Percentiles rank a stretch among this genome's conserved stretches.
These are phyloP conservation scores for Dentipellis sp. DNA, from an alignment of 768 basidiomycete species.

Conservation along the genomic window DNA sequence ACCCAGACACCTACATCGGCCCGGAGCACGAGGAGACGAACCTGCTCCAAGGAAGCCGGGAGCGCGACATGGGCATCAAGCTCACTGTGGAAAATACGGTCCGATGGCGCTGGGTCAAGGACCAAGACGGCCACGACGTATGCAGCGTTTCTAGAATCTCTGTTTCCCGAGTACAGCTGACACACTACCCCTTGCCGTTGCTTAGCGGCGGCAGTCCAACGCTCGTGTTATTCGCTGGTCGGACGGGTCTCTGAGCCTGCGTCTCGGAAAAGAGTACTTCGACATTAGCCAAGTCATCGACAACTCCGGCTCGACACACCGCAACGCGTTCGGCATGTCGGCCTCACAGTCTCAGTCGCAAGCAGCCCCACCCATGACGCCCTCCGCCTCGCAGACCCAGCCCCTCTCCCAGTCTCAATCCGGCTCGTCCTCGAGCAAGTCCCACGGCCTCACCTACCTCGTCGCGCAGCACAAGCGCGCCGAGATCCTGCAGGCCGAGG, in stretches of 20 bases:
- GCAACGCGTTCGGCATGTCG: conserved; percentile 45
- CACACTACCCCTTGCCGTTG: background rate
- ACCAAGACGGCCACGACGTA: conserved; percentile 66
- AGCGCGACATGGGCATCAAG: conserved; percentile 76
- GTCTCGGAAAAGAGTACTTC: conserved; percentile 89
- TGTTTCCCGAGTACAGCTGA: background rate
- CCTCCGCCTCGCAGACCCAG: conserved; percentile 29
- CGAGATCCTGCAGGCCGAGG: conserved; percentile 80
- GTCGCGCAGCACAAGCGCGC: conserved; percentile 84
- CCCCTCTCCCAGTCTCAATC: conserved; percentile 22
- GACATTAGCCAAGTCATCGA: conserved; percentile 79
- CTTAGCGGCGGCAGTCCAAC: conserved; percentile 79
- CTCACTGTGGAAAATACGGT: conserved; percentile 90
- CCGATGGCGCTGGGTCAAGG: conserved; percentile 90
- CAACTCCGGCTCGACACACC: conserved; percentile 57
- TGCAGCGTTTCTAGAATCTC: conserved; percentile 23
- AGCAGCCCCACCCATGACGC: too few species aligned
- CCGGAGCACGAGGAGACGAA: conserved; percentile 75
- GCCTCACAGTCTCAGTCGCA: conserved; percentile 30
- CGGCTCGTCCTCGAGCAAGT: conserved; percentile 28
- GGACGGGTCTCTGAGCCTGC: conserved; percentile 84
- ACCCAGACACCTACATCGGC: conserved; percentile 76
- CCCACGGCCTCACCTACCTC: conserved; percentile 79
- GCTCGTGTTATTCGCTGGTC: conserved; percentile 92
- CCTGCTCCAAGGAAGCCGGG: conserved; percentile 41